Percentiles rank a stretch among this genome's conserved stretches.
Evolutionary conservation across 805 yeast genomes (phyloP).

Genomic region (Kazachstania psychrophila): DNA sequence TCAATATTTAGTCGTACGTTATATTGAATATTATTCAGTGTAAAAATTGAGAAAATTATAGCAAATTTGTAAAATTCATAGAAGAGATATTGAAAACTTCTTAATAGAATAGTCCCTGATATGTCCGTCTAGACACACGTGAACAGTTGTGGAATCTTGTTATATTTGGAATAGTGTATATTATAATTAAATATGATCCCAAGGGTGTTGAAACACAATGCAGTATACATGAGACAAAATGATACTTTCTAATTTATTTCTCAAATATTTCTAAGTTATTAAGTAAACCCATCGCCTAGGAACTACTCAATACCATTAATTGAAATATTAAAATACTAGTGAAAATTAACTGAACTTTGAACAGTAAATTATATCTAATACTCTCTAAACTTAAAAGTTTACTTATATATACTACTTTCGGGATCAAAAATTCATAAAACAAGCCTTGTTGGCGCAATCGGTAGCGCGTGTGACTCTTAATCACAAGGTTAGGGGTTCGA

Average conservation of each 20-base stretch:
- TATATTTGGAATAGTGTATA: too few relatives aligned
- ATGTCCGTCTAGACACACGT: too few relatives aligned
- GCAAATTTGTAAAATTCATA: not conserved
- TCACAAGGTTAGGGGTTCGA: constrained; percentile 14
- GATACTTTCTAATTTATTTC: too few relatives aligned
- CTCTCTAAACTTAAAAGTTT: not conserved
- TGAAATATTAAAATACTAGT: not conserved
- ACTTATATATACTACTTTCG: not conserved
- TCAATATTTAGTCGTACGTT: not conserved
- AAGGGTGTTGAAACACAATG: too few relatives aligned
- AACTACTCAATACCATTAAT: not conserved
- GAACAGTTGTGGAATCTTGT: too few relatives aligned
- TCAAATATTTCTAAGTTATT: too few relatives aligned
- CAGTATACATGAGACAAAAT: too few relatives aligned
- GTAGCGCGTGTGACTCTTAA: constrained; percentile 14
- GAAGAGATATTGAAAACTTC: too few relatives aligned
- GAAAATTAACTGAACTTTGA: not conserved
- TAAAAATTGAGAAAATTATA: not conserved
- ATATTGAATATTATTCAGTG: not conserved
- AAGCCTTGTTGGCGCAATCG: constrained; percentile 14
- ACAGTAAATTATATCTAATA: not conserved
- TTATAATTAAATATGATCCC: too few relatives aligned
- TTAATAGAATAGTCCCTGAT: too few relatives aligned
- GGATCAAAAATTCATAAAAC: not conserved
- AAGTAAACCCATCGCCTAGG: too few relatives aligned